These are phyloP conservation scores for Helicocarpus griseus DNA, from an alignment of 2,329 filamentous ascomycete genomes.

Conservation along the genomic window DNA sequence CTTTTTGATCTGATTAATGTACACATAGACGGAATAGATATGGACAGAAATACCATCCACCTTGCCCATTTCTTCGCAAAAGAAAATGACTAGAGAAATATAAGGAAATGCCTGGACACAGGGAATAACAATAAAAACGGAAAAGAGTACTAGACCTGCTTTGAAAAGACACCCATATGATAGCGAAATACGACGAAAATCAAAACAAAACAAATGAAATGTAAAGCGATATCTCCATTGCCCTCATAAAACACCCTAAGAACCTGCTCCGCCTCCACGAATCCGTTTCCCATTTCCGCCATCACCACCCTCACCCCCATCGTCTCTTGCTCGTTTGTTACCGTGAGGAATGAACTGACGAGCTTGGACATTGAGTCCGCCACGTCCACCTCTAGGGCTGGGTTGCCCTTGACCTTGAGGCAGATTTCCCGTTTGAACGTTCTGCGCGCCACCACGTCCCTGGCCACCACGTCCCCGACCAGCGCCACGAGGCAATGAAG, in stretches of 20 bases:
- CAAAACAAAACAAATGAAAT: slow-evolving; percentile 7
- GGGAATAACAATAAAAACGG: not conserved
- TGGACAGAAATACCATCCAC: not conserved
- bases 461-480: slow-evolving; percentile 32
- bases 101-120: not conserved
- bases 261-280: slow-evolving; percentile 27
- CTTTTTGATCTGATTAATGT: slow-evolving; percentile 3
- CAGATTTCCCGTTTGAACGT: slow-evolving; percentile 30
- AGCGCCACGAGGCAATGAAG: slow-evolving; percentile 31
- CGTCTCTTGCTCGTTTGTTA: slow-evolving; percentile 48
- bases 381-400: slow-evolving; percentile 24
- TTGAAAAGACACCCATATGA: not conserved
- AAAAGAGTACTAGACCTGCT: not conserved
- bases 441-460: slow-evolving; percentile 35
- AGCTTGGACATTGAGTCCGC: slow-evolving; percentile 40
- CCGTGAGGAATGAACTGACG: slow-evolving; percentile 48
- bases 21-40: not conserved
- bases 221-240: not conserved
- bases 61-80: not conserved
- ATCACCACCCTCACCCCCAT: slow-evolving; percentile 30
- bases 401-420: slow-evolving; percentile 21
- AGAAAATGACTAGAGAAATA: not conserved
- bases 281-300: slow-evolving; percentile 38
- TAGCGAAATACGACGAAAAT: not conserved
- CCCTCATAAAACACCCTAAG: slow-evolving; percentile 15